These are phyloP conservation scores for Boletus tomentosulus DNA, from an alignment of 768 basidiomycete genomes.

Conservation along the genomic window DNA sequence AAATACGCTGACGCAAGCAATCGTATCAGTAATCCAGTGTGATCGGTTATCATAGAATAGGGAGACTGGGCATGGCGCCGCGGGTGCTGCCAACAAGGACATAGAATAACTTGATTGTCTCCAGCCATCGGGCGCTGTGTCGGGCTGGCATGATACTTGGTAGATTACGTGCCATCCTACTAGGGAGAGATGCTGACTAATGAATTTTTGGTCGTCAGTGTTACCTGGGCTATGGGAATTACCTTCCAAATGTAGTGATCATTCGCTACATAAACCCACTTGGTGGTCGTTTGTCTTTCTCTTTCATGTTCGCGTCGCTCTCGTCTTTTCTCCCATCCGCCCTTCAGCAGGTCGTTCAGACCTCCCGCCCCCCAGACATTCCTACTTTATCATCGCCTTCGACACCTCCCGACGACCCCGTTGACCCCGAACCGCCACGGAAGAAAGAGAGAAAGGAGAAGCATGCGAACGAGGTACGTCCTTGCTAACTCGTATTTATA, in stretches of 20 bases:
- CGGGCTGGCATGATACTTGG: neutral
- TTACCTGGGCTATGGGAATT: constrained; percentile 6
- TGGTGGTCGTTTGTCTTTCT: neutral
- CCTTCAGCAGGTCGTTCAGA: constrained; percentile 38
- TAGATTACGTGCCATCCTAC: neutral
- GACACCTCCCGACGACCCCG: constrained; percentile 4
- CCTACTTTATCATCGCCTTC: constrained; percentile 8
- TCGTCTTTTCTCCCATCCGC: constrained; percentile 47
- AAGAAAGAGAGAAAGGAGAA: constrained; percentile 45
- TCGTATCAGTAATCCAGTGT: neutral
- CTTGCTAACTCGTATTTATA: constrained; percentile 1
- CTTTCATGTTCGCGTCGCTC: constrained; percentile 49
- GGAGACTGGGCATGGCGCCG: neutral
- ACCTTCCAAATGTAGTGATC: neutral
- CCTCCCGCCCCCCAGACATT: constrained; percentile 21
- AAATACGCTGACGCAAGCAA: neutral
- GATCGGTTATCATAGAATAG: neutral
- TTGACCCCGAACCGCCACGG: constrained; percentile 34
- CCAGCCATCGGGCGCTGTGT: neutral
- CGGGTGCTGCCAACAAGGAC: neutral
- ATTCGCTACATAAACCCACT: constrained; percentile 16
- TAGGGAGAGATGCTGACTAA: constrained; percentile 2
- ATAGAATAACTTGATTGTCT: neutral
- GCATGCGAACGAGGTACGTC: constrained; percentile 45
- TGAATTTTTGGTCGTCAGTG: neutral